Base-by-base conservation (phyloP, 352 stramenopile genomes). In the Aphanomyces invadans region DNA sequence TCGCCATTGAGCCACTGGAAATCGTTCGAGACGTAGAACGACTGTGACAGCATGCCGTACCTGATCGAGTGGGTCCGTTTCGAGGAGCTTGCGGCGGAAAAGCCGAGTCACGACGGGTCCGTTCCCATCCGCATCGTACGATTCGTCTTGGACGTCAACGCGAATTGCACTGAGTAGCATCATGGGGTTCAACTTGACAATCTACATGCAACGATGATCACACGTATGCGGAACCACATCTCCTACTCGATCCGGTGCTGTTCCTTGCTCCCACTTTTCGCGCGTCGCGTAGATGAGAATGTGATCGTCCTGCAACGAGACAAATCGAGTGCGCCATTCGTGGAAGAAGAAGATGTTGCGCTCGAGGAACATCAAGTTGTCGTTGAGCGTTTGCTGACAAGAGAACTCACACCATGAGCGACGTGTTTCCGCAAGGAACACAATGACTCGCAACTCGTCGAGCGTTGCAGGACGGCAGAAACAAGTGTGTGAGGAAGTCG, bases 341-440 rank as follows among this genome's bases (percentile, higher is more conserved):
- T 62, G 75, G 68, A 91, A 90, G 68, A 91, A 92, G 62, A 94
- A 91, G 29, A 94, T 86, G 68, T 88, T 89, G 68, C 79, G 81
- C 70, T 92, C 81, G 38, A 89, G 62, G 33, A 94, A 75, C 9
- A 90, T 56, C 51, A 94, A 69, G 56, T 80, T 91, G 68, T 94
- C 85, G 62, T 94, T 94, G 29, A 94, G 72, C 9, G 83, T 92
- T 81, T 94, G 83, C 85, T 93, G n/a, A n/a, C n/a, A n/a, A n/a
- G n/a, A n/a, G n/a, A n/a, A n/a, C n/a, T n/a, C n/a, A n/a, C n/a
- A n/a, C n/a, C n/a, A n/a, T n/a, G n/a, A n/a, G n/a, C n/a, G n/a
- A n/a, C n/a, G n/a, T n/a, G n/a, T n/a, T n/a, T n/a, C n/a, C n/a
- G n/a, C n/a, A n/a, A n/a, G n/a, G n/a, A n/a, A n/a, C n/a, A n/a